Evolutionary conservation across 257 asterid genomes (phyloP).

Genomic region (Primulina tabacum): DNA sequence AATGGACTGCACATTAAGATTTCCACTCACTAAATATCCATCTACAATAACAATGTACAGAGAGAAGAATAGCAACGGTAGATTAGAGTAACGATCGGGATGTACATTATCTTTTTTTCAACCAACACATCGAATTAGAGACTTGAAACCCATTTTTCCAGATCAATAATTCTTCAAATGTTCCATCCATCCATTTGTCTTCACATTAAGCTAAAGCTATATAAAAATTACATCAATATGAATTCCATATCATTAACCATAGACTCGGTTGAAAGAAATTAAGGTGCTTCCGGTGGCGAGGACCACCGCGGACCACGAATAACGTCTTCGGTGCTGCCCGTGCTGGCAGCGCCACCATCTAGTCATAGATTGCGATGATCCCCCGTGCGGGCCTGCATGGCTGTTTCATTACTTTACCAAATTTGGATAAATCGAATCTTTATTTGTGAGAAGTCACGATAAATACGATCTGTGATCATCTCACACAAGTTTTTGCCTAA

Average conservation of each 20-base stretch:
- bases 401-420: background rate
- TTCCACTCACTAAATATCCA: slow-evolving; percentile 48
- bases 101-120: slow-evolving; percentile 36
- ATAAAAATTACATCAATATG: background rate
- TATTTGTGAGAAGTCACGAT: too few relatives aligned
- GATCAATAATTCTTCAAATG: background rate
- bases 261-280: slow-evolving; percentile 12
- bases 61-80: slow-evolving; percentile 25
- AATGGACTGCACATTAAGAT: slow-evolving; percentile 81
- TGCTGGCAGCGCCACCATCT: slow-evolving; percentile 14
- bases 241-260: background rate
- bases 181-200: background rate
- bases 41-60: slow-evolving; percentile 34
- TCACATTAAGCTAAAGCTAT: too few relatives aligned
- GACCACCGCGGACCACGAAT: slow-evolving; percentile 3
- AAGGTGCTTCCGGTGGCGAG: slow-evolving; percentile 11
- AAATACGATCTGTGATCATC: too few relatives aligned
- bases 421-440: background rate
- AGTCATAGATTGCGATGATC: background rate
- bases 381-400: background rate
- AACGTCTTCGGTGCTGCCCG: too few relatives aligned
- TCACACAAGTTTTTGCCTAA: too few relatives aligned
- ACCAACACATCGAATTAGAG: slow-evolving; percentile 42
- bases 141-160: slow-evolving; percentile 28
- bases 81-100: slow-evolving; percentile 36